Evolutionary conservation across 78 protist species (phyloP).

Genomic region (Polysphondylium violaceum): DNA sequence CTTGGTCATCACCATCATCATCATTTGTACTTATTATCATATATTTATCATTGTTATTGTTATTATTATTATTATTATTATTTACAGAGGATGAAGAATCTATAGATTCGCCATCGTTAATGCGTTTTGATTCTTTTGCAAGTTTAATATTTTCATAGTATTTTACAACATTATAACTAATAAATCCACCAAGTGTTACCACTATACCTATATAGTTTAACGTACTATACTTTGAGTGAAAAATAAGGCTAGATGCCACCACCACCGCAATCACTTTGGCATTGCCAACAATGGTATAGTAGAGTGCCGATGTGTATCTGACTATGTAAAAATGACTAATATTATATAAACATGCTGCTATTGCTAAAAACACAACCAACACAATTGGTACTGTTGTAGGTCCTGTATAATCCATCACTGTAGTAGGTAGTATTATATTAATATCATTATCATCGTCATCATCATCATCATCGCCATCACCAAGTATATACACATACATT

Average conservation of each 20-base stretch:
- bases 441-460: too few relatives aligned
- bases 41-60: background rate
- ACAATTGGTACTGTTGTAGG: slow-evolving; percentile 10
- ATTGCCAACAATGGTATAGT: slow-evolving; percentile 62
- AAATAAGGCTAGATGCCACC: slow-evolving; percentile 6
- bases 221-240: background rate
- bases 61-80: background rate
- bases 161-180: slow-evolving; percentile 4
- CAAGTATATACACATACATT: background rate
- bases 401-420: slow-evolving; percentile 1
- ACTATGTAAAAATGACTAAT: slow-evolving; percentile 53
- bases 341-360: slow-evolving; percentile 63
- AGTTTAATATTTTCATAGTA: background rate
- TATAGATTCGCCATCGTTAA: background rate
- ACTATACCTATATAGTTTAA: slow-evolving; percentile 36
- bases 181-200: slow-evolving; percentile 37
- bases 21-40: background rate
- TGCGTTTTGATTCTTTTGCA: background rate
- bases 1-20: background rate
- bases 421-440: background rate
- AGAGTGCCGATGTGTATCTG: slow-evolving; percentile 50
- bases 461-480: background rate
- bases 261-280: slow-evolving; percentile 34
- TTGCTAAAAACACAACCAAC: slow-evolving; percentile 2
- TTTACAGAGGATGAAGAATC: background rate